Evolutionary conservation across 257 asterid species (phyloP).

Genomic region (Gentiana dahurica): DNA sequence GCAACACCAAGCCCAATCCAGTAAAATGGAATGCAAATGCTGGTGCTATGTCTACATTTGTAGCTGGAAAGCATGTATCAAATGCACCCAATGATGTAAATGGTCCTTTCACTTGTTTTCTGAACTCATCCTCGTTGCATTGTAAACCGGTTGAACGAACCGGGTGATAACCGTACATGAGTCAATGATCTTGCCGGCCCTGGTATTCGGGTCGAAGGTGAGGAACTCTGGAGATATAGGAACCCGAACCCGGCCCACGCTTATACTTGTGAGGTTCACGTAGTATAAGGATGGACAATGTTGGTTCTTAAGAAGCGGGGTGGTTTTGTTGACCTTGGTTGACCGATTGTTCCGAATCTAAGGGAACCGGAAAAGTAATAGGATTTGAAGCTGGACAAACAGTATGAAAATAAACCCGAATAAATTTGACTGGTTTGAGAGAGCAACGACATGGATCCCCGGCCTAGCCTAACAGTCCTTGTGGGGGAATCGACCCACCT

Average conservation of each 20-base stretch:
- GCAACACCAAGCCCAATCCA: no score
- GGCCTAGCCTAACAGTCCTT: constrained; percentile 77
- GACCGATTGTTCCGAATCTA: constrained; percentile 69
- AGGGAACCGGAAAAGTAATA: constrained; percentile 88
- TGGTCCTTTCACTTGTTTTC: no score
- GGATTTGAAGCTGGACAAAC: constrained; percentile 72
- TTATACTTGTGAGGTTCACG: constrained; percentile 71
- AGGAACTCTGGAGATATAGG: constrained; percentile 53
- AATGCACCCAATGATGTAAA: no score
- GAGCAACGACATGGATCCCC: constrained; percentile 69
- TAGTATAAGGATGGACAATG: constrained; percentile 73
- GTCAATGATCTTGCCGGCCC: constrained; percentile 77
- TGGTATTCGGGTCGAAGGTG: constrained; percentile 50
- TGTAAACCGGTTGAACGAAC: constrained; percentile 47
- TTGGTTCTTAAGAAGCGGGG: constrained; percentile 76
- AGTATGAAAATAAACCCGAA: constrained; percentile 70
- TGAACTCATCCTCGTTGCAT: constrained; percentile 42
- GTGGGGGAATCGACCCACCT: constrained; percentile 67
- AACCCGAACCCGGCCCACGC: constrained; percentile 54
- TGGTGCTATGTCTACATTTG: no score
- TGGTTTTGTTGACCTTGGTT: constrained; percentile 60
- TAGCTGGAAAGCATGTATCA: no score
- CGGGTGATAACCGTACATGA: constrained; percentile 91
- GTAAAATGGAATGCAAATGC: no score
- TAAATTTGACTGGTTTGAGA: constrained; percentile 58